Percentiles rank a stretch among this genome's conserved stretches.
Evolutionary conservation across 2,329 filamentous ascomycete genomes (phyloP).

Genomic region (Dichotomopilus funicola): DNA sequence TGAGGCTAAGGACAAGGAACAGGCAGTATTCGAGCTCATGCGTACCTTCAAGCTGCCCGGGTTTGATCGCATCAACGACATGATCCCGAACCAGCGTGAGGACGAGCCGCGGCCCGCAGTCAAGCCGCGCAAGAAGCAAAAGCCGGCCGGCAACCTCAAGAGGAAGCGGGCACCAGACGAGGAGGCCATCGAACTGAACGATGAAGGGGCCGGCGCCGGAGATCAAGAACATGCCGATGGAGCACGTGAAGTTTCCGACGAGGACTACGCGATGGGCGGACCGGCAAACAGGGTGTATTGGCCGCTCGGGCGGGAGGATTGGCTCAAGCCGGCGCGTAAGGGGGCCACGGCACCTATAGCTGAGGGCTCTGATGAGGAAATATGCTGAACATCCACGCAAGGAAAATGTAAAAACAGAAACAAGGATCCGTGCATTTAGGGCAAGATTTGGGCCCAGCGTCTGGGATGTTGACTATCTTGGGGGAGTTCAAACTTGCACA

Average conservation of each 20-base stretch:
- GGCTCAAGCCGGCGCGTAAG: constrained; percentile 75
- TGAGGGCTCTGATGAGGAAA: not conserved
- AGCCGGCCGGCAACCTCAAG: constrained; percentile 31
- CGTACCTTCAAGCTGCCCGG: constrained; percentile 77
- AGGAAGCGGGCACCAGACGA: constrained; percentile 30
- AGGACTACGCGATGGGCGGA: constrained; percentile 82
- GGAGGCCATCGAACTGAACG: constrained; percentile 33
- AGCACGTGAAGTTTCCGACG: constrained; percentile 45
- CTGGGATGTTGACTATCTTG: too few species aligned
- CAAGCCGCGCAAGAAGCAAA: constrained; percentile 33
- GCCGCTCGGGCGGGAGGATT: constrained; percentile 85
- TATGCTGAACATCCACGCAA: not conserved
- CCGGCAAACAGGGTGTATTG: constrained; percentile 78
- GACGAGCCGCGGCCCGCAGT: constrained; percentile 62
- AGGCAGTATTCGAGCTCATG: constrained; percentile 94
- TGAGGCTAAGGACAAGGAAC: constrained; percentile 96
- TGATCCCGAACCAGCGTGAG: constrained; percentile 67
- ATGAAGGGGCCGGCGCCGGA: constrained; percentile 1
- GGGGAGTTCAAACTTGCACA: too few species aligned
- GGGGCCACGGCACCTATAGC: constrained; percentile 40
- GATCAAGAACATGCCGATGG: constrained; percentile 24
- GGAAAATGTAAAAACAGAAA: too few species aligned
- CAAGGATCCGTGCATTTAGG: too few species aligned
- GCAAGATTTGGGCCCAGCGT: too few species aligned
- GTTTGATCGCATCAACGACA: constrained; percentile 65